Evolutionary conservation across 306 rosid genomes (phyloP).

Genomic region (Comarum palustre): DNA sequence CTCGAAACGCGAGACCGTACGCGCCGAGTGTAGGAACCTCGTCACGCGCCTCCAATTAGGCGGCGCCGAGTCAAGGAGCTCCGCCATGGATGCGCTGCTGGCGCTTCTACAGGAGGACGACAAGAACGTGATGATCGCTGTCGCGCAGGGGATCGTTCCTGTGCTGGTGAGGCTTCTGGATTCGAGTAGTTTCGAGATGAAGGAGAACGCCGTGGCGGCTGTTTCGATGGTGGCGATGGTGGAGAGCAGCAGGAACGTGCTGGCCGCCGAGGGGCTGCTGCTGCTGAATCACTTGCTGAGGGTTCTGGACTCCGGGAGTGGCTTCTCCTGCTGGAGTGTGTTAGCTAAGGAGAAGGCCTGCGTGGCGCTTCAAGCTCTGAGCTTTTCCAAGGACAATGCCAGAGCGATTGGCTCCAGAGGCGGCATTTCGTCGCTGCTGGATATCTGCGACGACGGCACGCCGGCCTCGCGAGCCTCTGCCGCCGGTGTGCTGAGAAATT

Average conservation of each 20-base stretch:
- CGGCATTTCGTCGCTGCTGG: slow-evolving; percentile 79
- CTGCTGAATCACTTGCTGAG: slow-evolving; percentile 70
- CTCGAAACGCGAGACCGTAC: slow-evolving; percentile 58
- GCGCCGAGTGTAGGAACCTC: slow-evolving; percentile 67
- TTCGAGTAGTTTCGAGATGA: slow-evolving; percentile 46
- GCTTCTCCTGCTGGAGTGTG: no score
- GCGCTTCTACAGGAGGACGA: slow-evolving; percentile 59
- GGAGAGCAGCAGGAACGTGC: slow-evolving; percentile 55
- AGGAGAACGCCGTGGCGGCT: slow-evolving; percentile 73
- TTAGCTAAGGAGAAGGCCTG: slow-evolving; percentile 75
- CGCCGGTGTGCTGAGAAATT: slow-evolving; percentile 69
- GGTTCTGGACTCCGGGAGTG: slow-evolving; percentile 76
- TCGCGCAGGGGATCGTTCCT: slow-evolving; percentile 91
- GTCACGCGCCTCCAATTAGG: slow-evolving; percentile 84
- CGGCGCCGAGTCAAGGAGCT: slow-evolving; percentile 42
- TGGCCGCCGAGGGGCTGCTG: slow-evolving; percentile 70
- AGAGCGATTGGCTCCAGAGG: slow-evolving; percentile 83
- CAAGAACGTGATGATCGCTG: slow-evolving; percentile 80
- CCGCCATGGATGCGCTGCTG: slow-evolving; percentile 63
- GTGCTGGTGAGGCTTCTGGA: slow-evolving; percentile 70
- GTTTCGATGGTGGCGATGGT: slow-evolving; percentile 66
- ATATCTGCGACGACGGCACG: slow-evolving; percentile 81
- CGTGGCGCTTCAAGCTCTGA: slow-evolving; percentile 63
- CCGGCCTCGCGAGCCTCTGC: slow-evolving; percentile 87
- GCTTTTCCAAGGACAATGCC: slow-evolving; percentile 66